These are phyloP conservation scores for Crassisporium funariophilum DNA, from an alignment of 768 basidiomycete genomes.

Conservation along the genomic window DNA sequence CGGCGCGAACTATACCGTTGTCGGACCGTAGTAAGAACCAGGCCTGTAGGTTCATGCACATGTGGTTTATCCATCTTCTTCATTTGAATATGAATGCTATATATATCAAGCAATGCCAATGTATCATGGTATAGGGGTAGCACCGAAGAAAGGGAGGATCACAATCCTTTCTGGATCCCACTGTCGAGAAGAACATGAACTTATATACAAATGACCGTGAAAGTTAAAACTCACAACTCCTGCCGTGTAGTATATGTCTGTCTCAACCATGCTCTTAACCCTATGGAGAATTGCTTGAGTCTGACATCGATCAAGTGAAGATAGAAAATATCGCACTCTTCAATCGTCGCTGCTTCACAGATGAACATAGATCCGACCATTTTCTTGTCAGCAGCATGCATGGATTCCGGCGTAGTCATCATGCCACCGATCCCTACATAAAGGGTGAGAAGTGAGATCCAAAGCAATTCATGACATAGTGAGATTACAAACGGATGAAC, in stretches of 20 bases:
- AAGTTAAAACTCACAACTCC: slow-evolving; percentile 33
- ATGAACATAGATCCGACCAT: slow-evolving; percentile 64
- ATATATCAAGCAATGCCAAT: background rate
- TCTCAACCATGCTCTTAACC: slow-evolving; percentile 40
- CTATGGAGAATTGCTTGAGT: slow-evolving; percentile 21
- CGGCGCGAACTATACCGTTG: too few species aligned
- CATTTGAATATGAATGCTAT: too few species aligned
- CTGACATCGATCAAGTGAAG: slow-evolving; percentile 16
- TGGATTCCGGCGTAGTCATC: slow-evolving; percentile 59
- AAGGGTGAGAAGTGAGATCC: background rate
- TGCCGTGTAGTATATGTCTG: slow-evolving; percentile 43
- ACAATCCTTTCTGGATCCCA: slow-evolving; percentile 62
- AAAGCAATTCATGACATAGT: background rate
- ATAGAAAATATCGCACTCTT: slow-evolving; percentile 34
- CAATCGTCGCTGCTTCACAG: slow-evolving; percentile 54
- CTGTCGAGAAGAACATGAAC: slow-evolving; percentile 29
- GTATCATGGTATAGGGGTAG: slow-evolving; percentile 25
- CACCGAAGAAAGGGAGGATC: slow-evolving; percentile 44
- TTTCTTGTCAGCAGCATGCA: slow-evolving; percentile 50
- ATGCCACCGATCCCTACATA: slow-evolving; percentile 58
- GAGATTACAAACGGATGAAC: slow-evolving; percentile 47
- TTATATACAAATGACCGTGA: background rate
- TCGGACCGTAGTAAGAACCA: too few species aligned
- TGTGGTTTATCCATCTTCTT: too few species aligned
- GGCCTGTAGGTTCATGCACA: too few species aligned